These are phyloP conservation scores for Lecanicillium sp. DNA, from an alignment of 2,329 filamentous ascomycete genomes.

Conservation along the genomic window DNA sequence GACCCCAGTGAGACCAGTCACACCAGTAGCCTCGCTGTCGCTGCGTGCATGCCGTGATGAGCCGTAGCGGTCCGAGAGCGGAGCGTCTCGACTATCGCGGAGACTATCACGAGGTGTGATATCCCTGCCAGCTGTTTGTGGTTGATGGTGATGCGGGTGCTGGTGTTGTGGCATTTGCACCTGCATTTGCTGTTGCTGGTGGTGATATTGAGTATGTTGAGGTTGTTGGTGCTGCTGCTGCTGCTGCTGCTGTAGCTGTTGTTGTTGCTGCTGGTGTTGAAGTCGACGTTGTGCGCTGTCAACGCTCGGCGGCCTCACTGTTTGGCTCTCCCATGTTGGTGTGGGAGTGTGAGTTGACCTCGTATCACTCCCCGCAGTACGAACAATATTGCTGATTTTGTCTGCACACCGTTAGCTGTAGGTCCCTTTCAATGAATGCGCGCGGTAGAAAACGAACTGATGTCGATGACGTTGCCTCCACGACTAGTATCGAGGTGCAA, in stretches of 20 bases:
- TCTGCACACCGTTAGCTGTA: constrained; percentile 46
- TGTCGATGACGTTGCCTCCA: constrained; percentile 85
- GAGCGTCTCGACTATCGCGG: constrained; percentile 42
- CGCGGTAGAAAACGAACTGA: constrained; percentile 49
- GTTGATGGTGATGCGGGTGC: constrained; percentile 7
- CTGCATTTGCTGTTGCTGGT: constrained; percentile 12
- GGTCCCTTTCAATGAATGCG: constrained; percentile 12
- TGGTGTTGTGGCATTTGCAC: constrained; percentile 20
- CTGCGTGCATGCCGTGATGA: constrained; percentile 59
- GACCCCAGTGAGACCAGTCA: constrained; percentile 47
- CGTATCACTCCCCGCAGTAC: constrained; percentile 63
- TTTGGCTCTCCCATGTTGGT: constrained; percentile 61
- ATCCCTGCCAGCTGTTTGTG: constrained; percentile 21
- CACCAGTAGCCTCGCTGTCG: constrained; percentile 69
- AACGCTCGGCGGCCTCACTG: constrained; percentile 45
- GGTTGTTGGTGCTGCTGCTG: constrained; percentile 22
- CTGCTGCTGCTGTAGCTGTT: constrained; percentile 13
- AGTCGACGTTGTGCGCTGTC: constrained; percentile 29
- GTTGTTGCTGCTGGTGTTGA: constrained; percentile 28
- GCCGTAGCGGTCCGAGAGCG: constrained; percentile 35
- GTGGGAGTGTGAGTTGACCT: constrained; percentile 50
- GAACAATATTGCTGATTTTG: constrained; percentile 89
- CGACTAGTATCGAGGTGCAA: constrained; percentile 87
- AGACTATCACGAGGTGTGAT: constrained; percentile 30
- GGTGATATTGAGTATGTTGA: constrained; percentile 13